Evolutionary conservation across 371 early-diverging fungal genomes (phyloP).

Genomic region (Saksenaea oblongispora): DNA sequence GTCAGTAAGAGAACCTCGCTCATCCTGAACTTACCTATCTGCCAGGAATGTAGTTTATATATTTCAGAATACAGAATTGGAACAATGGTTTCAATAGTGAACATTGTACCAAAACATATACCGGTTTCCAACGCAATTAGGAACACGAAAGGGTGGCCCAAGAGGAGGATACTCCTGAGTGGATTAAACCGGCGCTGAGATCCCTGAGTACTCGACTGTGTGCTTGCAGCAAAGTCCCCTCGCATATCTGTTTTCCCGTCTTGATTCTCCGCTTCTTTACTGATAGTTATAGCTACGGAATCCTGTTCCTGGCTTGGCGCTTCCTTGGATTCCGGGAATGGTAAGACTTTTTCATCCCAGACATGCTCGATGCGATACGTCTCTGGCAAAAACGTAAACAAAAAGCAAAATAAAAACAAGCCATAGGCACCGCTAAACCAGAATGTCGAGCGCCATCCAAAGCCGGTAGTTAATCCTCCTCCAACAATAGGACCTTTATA

Average conservation of each 20-base stretch:
- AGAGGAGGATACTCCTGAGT: slow-evolving; percentile 1
- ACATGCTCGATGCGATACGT: slow-evolving; percentile 57
- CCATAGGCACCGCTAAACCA: slow-evolving; percentile 70
- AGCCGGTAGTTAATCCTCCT: slow-evolving; percentile 36
- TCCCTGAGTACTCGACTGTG: neutral
- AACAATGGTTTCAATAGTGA: neutral
- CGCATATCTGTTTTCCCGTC: neutral
- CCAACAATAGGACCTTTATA: slow-evolving; percentile 44
- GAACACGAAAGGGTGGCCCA: neutral
- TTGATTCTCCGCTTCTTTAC: neutral
- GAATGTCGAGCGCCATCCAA: slow-evolving; percentile 70
- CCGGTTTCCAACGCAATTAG: neutral
- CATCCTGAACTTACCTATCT: neutral
- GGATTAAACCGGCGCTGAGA: neutral
- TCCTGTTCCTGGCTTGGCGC: neutral
- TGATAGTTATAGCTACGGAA: neutral
- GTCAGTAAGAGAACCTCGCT: neutral
- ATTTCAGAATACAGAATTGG: neutral
- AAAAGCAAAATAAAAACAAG: slow-evolving; percentile 47
- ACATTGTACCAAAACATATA: slow-evolving; percentile 8
- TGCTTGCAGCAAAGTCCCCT: neutral
- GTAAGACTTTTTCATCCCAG: slow-evolving; percentile 11
- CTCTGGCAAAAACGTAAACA: slow-evolving; percentile 69
- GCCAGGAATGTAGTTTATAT: neutral
- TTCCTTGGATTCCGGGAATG: neutral